Evolutionary conservation across 225 moss, liverwort and hornwort genomes (phyloP).

Genomic region (Polytrichum commune): DNA sequence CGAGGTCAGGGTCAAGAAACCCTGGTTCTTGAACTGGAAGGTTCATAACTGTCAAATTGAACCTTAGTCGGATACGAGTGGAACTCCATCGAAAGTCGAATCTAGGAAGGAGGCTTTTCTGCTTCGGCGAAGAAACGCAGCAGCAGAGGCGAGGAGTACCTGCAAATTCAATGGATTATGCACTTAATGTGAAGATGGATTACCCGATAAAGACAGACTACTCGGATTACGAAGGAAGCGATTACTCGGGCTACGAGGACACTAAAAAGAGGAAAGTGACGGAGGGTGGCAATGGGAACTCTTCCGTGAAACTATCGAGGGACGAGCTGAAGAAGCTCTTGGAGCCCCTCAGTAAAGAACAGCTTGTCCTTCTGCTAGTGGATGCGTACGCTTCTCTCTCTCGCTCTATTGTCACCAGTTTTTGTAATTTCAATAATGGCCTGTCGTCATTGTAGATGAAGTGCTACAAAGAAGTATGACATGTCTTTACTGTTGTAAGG

Average conservation of each 20-base stretch:
- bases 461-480: no score
- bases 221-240: slow-evolving; percentile 52
- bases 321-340: slow-evolving; percentile 92
- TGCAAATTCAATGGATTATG: slow-evolving; percentile 40
- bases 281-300: slow-evolving; percentile 70
- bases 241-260: slow-evolving; percentile 64
- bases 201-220: slow-evolving; percentile 57
- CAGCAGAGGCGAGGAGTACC: slow-evolving; percentile 12
- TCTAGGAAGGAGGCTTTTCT: not conserved
- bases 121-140: not conserved
- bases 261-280: slow-evolving; percentile 78
- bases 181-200: slow-evolving; percentile 54
- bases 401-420: not conserved
- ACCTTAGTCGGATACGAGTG: not conserved
- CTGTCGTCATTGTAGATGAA: no score
- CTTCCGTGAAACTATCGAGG: slow-evolving; percentile 59
- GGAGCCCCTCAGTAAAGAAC: slow-evolving; percentile 96
- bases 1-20: not conserved
- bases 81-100: not conserved
- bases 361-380: slow-evolving; percentile 77
- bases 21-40: not conserved
- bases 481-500: no score
- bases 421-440: no score
- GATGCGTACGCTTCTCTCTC: slow-evolving; percentile 66
- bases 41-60: not conserved